Evolutionary conservation across 2,329 filamentous ascomycete species (phyloP), one percentile per base, ranked within the genome.

Genomic region (Talaromyces atroroseus): DNA sequence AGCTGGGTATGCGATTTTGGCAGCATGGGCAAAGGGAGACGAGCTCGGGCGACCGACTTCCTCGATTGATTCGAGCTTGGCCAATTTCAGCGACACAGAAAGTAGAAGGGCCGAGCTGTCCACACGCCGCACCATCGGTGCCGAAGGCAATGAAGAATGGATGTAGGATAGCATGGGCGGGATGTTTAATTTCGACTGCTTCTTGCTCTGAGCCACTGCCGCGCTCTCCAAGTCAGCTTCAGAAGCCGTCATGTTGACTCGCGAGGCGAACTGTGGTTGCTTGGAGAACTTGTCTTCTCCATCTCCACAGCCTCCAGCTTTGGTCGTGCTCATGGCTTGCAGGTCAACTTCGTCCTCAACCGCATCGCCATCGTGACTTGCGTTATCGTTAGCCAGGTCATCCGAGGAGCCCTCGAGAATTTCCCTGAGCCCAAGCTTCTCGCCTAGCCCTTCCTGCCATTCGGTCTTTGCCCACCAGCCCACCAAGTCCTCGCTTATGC

Each of bases 391-490:
- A 14, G 23, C 3, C 2, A 2, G 40, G 40, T 44, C 21, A 26
- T 54, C 20, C 23, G 32, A 36, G 18, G 44, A 11, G 3, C 48
- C 52, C 42, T 49, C 50, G 50, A 94, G 78, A 3, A 92, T 81
- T 46, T 86, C 79, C 50, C 82, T 76, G 52, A 96, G 75, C 1
- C 85, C 82, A 7, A 97, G 79, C 71, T 95, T 96, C 52, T 88
- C 83, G 0, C 82, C 83, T 2, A 96, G 77, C 0, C 90, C 89
- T 2, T 82, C 78, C 71, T 97, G 92, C 94, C 94, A 99, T 54
- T 86, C 85, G 0, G 92, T 85, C 71, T 97, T 97, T 34, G 92
- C 90, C 91, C 92, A 96, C 88, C 90, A 96, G 6, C 92, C 91
- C 16, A 97, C 78, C 5, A 96, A 84, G 66, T 97, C 92, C 70